Evolutionary conservation across 371 early-diverging fungal species (phyloP).

Genomic region (Apophysomyces ossiformis): DNA sequence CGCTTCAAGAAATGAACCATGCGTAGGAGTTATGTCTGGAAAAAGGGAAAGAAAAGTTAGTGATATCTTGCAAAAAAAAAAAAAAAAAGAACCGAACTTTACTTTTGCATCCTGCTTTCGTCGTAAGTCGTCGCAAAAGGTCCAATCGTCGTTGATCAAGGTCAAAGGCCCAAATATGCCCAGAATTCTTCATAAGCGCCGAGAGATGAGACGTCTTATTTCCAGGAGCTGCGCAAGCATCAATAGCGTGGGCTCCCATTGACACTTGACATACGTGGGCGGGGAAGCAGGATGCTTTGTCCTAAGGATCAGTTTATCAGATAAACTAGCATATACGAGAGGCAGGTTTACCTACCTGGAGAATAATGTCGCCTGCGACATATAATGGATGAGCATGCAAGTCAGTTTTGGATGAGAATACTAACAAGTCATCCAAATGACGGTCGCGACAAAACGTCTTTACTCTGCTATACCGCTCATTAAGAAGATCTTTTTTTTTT

Average conservation of each 20-base stretch:
- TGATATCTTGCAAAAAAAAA: background rate
- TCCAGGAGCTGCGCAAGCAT: constrained; percentile 99
- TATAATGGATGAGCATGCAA: constrained; percentile 81
- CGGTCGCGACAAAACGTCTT: constrained; percentile 65
- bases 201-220: constrained; percentile 96
- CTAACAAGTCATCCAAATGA: constrained; percentile 82
- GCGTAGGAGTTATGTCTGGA: constrained; percentile 64
- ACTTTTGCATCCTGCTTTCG: constrained; percentile 86
- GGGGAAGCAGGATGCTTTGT: constrained; percentile 97
- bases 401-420: constrained; percentile 84
- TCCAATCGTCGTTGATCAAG: constrained; percentile 80
- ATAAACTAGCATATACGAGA: background rate
- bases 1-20: constrained; percentile 69
- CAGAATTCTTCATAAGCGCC: constrained; percentile 84
- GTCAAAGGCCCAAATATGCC: constrained; percentile 94
- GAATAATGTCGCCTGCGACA: constrained; percentile 76
- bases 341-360: constrained; percentile 65
- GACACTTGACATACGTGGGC: constrained; percentile 89
- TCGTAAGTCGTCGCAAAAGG: constrained; percentile 73
- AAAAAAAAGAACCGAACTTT: constrained; percentile 26
- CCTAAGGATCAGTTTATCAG: constrained; percentile 41
- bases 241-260: constrained; percentile 77
- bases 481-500: background rate
- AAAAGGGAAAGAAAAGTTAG: background rate
- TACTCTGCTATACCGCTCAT: constrained; percentile 15